Percentiles rank a stretch among this genome's conserved stretches.
Evolutionary conservation across 148 eudicot genomes (phyloP).

Genomic region (Polygonum aviculare): DNA sequence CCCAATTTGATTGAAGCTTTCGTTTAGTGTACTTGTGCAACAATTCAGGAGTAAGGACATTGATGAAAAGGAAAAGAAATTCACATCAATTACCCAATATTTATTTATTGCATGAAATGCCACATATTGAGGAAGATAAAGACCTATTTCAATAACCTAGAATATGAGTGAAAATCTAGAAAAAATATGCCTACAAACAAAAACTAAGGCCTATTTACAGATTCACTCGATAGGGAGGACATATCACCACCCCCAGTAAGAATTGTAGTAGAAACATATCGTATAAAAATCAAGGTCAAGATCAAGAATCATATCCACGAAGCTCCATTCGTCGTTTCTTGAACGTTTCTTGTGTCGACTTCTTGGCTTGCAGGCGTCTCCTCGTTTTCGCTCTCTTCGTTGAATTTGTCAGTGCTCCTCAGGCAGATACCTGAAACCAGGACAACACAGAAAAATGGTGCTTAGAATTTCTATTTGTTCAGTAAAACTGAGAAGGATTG

Average conservation of each 20-base stretch:
- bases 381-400: neutral
- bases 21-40: neutral
- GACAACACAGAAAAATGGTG: neutral
- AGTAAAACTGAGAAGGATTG: neutral
- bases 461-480: neutral
- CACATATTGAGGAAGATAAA: neutral
- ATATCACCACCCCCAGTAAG: neutral
- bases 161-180: neutral
- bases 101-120: neutral
- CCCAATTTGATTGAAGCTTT: too few species aligned
- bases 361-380: neutral
- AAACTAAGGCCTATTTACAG: neutral
- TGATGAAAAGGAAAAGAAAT: neutral
- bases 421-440: neutral
- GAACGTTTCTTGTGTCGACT: neutral
- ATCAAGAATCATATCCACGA: neutral
- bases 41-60: neutral
- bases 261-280: neutral
- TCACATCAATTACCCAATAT: neutral
- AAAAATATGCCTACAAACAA: neutral
- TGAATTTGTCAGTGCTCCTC: slow-evolving; percentile 7
- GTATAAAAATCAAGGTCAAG: neutral
- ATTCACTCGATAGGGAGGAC: neutral
- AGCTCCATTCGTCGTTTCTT: neutral
- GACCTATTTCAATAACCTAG: neutral